Percentiles rank a stretch among this genome's conserved stretches.
Conservation (phyloP, 179 eudicot species). For the Heliamphora pulchella region DNA sequence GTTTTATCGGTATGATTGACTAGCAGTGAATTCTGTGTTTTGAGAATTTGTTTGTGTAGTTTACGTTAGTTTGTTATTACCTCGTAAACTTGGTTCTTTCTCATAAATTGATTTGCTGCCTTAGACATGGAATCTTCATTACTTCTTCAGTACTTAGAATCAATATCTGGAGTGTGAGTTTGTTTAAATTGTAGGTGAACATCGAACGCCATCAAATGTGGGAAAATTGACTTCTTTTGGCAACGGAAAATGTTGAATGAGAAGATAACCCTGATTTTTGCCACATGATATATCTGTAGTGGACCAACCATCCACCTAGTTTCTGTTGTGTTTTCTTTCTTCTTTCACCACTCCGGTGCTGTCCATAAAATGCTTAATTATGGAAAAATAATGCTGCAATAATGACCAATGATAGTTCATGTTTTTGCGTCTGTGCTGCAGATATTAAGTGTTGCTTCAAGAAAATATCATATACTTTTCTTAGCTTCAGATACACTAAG, state of each 20-base stretch:
- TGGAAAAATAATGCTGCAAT: too few relatives aligned
- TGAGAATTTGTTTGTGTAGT: too few relatives aligned
- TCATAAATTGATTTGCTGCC: not conserved
- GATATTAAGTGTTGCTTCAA: not conserved
- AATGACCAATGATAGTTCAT: not conserved
- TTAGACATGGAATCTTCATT: constrained; percentile 1
- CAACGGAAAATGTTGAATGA: not conserved
- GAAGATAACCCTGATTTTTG: not conserved
- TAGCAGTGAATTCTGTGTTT: not conserved
- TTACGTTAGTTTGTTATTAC: not conserved
- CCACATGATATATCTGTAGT: not conserved
- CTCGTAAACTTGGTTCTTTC: not conserved
- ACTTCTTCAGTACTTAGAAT: not conserved
- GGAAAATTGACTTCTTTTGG: not conserved
- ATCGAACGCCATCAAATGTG: too few relatives aligned
- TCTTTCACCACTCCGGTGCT: not conserved
- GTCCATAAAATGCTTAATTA: not conserved
- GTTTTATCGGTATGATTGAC: not conserved
- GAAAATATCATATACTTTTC: not conserved
- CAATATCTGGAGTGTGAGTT: not conserved
- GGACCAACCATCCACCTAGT: not conserved
- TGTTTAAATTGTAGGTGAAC: not conserved
- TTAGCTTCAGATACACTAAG: not conserved
- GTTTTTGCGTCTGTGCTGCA: not conserved
- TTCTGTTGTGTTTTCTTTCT: not conserved